A percentile compares a stretch with the other conserved stretches of the same genome.
Evolutionary conservation across 2,329 filamentous ascomycete genomes (phyloP).

Genomic region (Scedosporium dehoogii): DNA sequence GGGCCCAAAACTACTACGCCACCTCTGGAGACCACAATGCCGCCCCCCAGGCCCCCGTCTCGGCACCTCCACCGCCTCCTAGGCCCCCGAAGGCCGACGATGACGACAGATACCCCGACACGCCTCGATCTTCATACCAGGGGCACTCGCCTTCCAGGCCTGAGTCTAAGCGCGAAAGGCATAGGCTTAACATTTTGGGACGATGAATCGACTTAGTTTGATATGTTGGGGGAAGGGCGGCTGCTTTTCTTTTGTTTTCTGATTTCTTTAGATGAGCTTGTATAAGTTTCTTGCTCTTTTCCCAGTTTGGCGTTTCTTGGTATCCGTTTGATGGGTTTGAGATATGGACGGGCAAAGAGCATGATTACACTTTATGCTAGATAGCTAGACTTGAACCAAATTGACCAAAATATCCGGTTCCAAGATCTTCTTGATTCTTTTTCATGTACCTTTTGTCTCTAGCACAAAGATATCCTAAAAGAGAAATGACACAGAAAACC

Average conservation of each 20-base stretch:
- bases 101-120: background rate
- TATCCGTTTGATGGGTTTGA: too few relatives aligned
- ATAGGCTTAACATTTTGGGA: background rate
- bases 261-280: background rate
- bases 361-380: background rate
- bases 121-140: background rate
- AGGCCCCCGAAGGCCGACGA: conserved; percentile 4
- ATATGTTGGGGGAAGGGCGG: too few relatives aligned
- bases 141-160: background rate
- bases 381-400: background rate
- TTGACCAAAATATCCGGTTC: background rate
- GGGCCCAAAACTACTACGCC: conserved; percentile 5
- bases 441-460: background rate
- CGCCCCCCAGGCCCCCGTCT: background rate
- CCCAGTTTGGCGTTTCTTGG: too few relatives aligned
- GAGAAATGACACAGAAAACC: background rate
- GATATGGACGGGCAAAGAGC: background rate
- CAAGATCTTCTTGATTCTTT: background rate
- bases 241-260: background rate
- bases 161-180: background rate
- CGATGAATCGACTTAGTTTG: background rate
- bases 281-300: too few relatives aligned
- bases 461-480: background rate
- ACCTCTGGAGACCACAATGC: background rate
- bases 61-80: conserved; percentile 6